A percentile compares a stretch with the other conserved stretches of the same genome.
Evolutionary conservation across 2,329 filamentous ascomycete species (phyloP).

Genomic region (Pleomassaria siparia): DNA sequence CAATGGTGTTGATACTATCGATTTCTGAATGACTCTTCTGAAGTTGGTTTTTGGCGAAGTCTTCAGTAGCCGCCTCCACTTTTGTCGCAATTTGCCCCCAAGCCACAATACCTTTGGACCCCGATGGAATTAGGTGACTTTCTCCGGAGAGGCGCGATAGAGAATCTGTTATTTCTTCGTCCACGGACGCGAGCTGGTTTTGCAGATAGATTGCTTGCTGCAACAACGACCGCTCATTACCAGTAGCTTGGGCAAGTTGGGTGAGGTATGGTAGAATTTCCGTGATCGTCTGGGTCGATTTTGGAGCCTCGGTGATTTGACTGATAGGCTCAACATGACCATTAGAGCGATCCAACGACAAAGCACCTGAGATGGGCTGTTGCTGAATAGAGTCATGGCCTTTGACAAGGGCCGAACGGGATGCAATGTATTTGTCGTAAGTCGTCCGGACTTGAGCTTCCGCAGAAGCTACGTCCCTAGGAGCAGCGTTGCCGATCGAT

Average conservation of each 20-base stretch:
- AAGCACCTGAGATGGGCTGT: background rate
- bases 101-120: conserved; percentile 24
- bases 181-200: conserved; percentile 30
- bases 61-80: conserved; percentile 20
- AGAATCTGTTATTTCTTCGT: conserved; percentile 30
- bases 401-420: conserved; percentile 25
- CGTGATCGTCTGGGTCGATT: conserved; percentile 14
- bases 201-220: conserved; percentile 40
- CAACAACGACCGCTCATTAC: conserved; percentile 33
- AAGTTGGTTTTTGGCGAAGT: conserved; percentile 21
- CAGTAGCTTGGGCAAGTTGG: conserved; percentile 24
- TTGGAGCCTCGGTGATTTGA: background rate
- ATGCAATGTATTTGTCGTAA: conserved; percentile 35
- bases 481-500: conserved; percentile 1
- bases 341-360: background rate
- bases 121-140: conserved; percentile 41
- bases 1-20: conserved; percentile 24
- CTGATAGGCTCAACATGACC: background rate
- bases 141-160: conserved; percentile 40
- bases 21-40: conserved; percentile 26
- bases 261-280: conserved; percentile 35
- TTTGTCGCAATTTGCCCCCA: conserved; percentile 30
- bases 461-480: conserved; percentile 20
- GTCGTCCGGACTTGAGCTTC: conserved; percentile 27
- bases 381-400: conserved; percentile 21